phyloP scores from a whole-genome alignment of 129 eudicot genomes.

The Lactuca sativa region DNA sequence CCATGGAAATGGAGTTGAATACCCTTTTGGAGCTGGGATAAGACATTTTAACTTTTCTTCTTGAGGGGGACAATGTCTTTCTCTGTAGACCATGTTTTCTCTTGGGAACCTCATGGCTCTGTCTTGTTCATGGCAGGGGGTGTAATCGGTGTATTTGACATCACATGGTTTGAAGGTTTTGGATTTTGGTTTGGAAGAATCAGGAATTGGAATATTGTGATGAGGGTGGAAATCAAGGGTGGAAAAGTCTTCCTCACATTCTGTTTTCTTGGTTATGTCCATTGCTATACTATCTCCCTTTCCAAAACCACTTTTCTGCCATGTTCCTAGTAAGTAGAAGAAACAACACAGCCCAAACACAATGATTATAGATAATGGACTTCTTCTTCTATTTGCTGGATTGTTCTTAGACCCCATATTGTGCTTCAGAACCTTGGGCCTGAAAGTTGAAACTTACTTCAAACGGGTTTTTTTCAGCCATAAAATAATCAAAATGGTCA shows the following conservation, averaged over 20 bases:
- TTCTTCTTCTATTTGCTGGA: slow-evolving; percentile 50
- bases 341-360: slow-evolving; percentile 84
- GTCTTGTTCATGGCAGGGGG: slow-evolving; percentile 95
- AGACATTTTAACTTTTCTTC: slow-evolving; percentile 82
- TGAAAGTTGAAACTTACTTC: slow-evolving; percentile 28
- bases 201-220: slow-evolving; percentile 51
- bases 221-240: slow-evolving; percentile 73
- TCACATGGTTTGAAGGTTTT: slow-evolving; percentile 79
- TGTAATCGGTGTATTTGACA: slow-evolving; percentile 57
- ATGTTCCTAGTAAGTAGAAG: slow-evolving; percentile 87
- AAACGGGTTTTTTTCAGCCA: not conserved
- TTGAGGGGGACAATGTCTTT: slow-evolving; percentile 88
- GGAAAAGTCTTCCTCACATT: slow-evolving; percentile 52
- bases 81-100: slow-evolving; percentile 88
- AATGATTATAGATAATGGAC: slow-evolving; percentile 67
- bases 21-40: slow-evolving; percentile 93
- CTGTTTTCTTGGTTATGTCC: slow-evolving; percentile 57
- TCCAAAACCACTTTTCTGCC: slow-evolving; percentile 95
- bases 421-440: slow-evolving; percentile 23
- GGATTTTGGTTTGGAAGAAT: slow-evolving; percentile 59
- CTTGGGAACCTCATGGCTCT: slow-evolving; percentile 92
- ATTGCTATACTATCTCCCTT: slow-evolving; percentile 76
- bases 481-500: not conserved
- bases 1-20: slow-evolving; percentile 87
- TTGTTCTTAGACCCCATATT: slow-evolving; percentile 73